phyloP scores from a whole-genome alignment of 2,329 filamentous ascomycete genomes.

The Hypoxylon rubiginosum region DNA sequence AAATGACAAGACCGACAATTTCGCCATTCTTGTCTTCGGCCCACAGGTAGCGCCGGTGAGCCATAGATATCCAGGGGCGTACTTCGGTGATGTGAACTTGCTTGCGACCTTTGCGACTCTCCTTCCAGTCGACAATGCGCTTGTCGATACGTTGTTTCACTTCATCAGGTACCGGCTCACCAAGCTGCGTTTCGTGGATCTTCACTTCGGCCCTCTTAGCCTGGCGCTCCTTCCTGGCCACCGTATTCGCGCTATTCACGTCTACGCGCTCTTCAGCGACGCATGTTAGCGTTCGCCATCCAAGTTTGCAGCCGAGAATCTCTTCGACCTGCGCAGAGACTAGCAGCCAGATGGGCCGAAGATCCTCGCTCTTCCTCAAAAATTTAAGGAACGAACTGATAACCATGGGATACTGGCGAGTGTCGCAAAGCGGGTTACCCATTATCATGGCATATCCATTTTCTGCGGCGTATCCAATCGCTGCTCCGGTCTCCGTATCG shows the following conservation, averaged over 20 bases:
- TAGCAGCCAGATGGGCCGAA: slow-evolving; percentile 91
- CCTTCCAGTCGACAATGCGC: slow-evolving; percentile 83
- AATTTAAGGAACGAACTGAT: slow-evolving; percentile 81
- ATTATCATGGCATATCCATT: slow-evolving; percentile 84
- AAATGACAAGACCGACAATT: slow-evolving; percentile 82
- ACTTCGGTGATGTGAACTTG: slow-evolving; percentile 94
- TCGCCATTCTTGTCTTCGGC: slow-evolving; percentile 79
- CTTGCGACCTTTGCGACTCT: slow-evolving; percentile 79
- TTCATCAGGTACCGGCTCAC: slow-evolving; percentile 73
- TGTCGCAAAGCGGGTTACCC: slow-evolving; percentile 88
- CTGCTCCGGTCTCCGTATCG: slow-evolving; percentile 82
- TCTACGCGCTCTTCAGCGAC: slow-evolving; percentile 91
- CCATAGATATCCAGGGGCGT: slow-evolving; percentile 85
- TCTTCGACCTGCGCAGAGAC: slow-evolving; percentile 84
- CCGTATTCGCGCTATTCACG: slow-evolving; percentile 72
- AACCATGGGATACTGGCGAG: slow-evolving; percentile 79
- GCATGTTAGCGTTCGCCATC: slow-evolving; percentile 90
- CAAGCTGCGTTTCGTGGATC: slow-evolving; percentile 78
- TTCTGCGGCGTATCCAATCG: slow-evolving; percentile 83
- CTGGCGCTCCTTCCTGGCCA: slow-evolving; percentile 85
- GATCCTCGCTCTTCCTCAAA: slow-evolving; percentile 74
- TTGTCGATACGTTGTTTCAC: slow-evolving; percentile 77
- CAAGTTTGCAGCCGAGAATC: slow-evolving; percentile 81
- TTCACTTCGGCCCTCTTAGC: slow-evolving; percentile 72
- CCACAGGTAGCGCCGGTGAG: slow-evolving; percentile 88